phyloP scores from a whole-genome alignment of 305 asterid genomes.

The Fraxinus dipetala region DNA sequence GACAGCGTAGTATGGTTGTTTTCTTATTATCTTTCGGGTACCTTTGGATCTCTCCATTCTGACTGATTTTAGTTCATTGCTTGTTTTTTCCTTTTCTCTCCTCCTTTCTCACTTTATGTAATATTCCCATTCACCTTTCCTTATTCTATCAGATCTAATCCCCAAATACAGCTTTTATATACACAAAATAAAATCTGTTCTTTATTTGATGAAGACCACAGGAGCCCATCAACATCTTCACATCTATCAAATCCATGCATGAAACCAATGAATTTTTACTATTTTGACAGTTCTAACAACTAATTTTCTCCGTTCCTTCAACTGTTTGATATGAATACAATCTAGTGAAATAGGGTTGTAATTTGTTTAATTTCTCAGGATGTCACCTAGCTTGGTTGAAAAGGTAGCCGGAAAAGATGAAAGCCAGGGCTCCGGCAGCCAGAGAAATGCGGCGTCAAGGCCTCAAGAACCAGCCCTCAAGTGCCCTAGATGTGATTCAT shows the following conservation, averaged over 20 bases:
- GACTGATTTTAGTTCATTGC: conserved; percentile 5
- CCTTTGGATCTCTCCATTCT: background rate
- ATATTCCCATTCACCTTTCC: background rate
- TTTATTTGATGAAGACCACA: conserved; percentile 65
- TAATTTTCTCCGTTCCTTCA: conserved; percentile 9
- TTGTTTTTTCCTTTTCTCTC: background rate
- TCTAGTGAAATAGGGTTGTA: background rate
- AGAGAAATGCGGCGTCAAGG: conserved; percentile 34
- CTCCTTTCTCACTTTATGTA: background rate
- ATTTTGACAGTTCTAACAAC: conserved; percentile 41
- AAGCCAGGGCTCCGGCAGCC: background rate
- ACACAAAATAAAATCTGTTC: background rate
- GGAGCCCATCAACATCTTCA: conserved; percentile 47
- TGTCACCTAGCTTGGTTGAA: background rate
- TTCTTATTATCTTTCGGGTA: too few relatives aligned
- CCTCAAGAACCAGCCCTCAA: conserved; percentile 47
- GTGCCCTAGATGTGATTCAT: conserved; percentile 90
- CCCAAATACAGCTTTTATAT: conserved; percentile 21
- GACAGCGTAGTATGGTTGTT: too few relatives aligned
- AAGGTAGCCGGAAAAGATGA: background rate
- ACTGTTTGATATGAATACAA: conserved; percentile 1
- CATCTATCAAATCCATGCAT: conserved; percentile 54
- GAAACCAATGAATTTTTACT: conserved; percentile 51
- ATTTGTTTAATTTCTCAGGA: background rate
- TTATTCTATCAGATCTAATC: conserved; percentile 28